Evolutionary conservation across 2,329 filamentous ascomycete species (phyloP).

Genomic region (Aspergillus tamarii): DNA sequence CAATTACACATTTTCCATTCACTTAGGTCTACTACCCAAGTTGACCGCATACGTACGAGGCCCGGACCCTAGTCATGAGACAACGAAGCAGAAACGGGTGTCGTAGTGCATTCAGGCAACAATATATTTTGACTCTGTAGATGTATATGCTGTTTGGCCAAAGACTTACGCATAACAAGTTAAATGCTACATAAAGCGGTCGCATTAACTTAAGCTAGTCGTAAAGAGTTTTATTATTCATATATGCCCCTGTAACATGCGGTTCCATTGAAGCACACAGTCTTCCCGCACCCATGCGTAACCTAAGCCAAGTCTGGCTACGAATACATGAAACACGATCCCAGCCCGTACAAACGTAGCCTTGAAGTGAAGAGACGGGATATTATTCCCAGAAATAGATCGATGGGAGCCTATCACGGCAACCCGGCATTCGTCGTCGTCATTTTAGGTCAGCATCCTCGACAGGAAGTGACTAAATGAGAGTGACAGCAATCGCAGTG

Average conservation of each 20-base stretch:
- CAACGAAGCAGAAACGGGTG: not conserved
- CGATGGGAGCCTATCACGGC: not conserved
- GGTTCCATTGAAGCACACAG: not conserved
- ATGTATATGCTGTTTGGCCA: not conserved
- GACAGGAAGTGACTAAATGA: not conserved
- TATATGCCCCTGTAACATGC: not conserved
- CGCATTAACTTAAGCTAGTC: not conserved
- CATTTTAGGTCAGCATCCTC: not conserved
- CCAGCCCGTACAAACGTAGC: not conserved
- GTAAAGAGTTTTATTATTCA: not conserved
- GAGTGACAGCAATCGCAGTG: not conserved
- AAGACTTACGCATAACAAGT: not conserved
- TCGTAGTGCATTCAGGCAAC: not conserved
- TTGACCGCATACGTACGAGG: not conserved
- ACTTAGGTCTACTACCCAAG: not conserved
- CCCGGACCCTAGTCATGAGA: not conserved
- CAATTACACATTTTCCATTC: not conserved
- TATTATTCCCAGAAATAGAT: not conserved
- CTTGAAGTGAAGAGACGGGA: not conserved
- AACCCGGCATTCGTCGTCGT: not conserved
- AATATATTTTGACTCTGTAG: not conserved
- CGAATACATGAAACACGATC: not conserved
- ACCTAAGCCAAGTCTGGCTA: not conserved
- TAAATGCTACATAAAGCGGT: not conserved
- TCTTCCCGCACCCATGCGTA: not conserved